Percentiles rank a stretch among this genome's conserved stretches.
phyloP scores from a whole-genome alignment of 2,329 filamentous ascomycete genomes.

The Colletotrichum acutatum region DNA sequence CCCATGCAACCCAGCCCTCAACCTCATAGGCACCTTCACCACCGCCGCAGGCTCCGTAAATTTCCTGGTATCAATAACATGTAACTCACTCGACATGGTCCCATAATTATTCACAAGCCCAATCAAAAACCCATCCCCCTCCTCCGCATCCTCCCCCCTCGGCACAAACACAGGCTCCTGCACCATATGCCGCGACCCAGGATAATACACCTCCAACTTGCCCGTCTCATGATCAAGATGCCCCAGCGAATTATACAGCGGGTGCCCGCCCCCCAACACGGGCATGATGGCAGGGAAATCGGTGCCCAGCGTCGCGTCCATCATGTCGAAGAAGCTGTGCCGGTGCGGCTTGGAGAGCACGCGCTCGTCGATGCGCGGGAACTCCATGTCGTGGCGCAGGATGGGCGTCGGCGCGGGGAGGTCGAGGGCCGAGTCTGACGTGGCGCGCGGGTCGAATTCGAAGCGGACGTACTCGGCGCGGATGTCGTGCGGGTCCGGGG shows the following conservation, averaged over 20 bases:
- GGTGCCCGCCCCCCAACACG: constrained; percentile 27
- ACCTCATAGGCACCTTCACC: constrained; percentile 17
- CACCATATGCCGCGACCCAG: constrained; percentile 46
- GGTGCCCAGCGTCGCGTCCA: constrained; percentile 25
- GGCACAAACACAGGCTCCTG: constrained; percentile 58
- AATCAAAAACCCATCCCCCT: constrained; percentile 53
- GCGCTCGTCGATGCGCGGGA: constrained; percentile 28
- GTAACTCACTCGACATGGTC: constrained; percentile 29
- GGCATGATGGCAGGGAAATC: constrained; percentile 36
- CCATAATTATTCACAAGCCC: constrained; percentile 41
- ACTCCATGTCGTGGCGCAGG: constrained; percentile 27
- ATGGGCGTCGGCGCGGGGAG: constrained; percentile 13
- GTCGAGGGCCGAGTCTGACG: constrained; percentile 4
- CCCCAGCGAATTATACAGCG: constrained; percentile 48
- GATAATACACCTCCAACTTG: constrained; percentile 44
- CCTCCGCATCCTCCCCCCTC: constrained; percentile 42
- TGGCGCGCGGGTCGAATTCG: constrained; percentile 24
- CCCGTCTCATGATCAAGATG: constrained; percentile 43
- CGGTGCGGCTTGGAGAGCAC: constrained; percentile 9
- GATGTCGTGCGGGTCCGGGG: constrained; percentile 44
- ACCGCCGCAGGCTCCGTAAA: constrained; percentile 18
- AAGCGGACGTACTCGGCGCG: constrained; percentile 36
- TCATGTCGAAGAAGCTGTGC: constrained; percentile 29
- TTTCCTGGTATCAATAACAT: constrained; percentile 13
- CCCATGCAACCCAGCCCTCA: constrained; percentile 16